These are phyloP conservation scores for Hamamelis virginiana DNA, from an alignment of 164 flowering plant genomes.

Conservation along the genomic window DNA sequence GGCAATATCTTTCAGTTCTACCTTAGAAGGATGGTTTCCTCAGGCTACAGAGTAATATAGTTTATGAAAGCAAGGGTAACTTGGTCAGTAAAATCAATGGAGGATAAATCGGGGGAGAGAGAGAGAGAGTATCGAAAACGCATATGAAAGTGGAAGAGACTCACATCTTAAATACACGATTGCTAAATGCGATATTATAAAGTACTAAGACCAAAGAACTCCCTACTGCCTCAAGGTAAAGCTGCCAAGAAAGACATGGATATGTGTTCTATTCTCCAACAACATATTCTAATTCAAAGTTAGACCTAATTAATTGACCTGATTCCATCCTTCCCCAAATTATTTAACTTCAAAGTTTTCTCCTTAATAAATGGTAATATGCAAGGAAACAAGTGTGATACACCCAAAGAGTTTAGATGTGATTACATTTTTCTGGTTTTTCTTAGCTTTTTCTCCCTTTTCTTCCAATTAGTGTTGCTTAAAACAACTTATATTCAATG, in stretches of 20 bases:
- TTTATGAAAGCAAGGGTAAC: background rate
- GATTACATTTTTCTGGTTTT: background rate
- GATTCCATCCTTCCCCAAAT: background rate
- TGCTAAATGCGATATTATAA: background rate
- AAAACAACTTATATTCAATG: background rate
- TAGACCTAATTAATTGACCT: background rate
- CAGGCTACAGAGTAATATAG: background rate
- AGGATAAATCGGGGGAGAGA: background rate
- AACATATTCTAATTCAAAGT: background rate
- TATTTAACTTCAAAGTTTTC: background rate
- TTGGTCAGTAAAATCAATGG: background rate
- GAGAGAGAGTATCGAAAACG: background rate
- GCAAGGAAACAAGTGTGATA: background rate
- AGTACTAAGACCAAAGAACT: background rate
- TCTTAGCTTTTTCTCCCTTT: background rate
- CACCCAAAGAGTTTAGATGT: background rate
- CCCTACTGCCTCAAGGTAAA: background rate
- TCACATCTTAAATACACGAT: background rate
- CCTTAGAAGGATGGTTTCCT: background rate
- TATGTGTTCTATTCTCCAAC: background rate
- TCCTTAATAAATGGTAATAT: background rate
- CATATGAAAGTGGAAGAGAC: background rate
- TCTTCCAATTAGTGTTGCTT: background rate
- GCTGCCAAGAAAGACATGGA: background rate
- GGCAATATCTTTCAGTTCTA: conserved; percentile 4